These are phyloP conservation scores for Aspergillus hancockii DNA, from an alignment of 495 filamentous ascomycete genomes.

Conservation along the genomic window DNA sequence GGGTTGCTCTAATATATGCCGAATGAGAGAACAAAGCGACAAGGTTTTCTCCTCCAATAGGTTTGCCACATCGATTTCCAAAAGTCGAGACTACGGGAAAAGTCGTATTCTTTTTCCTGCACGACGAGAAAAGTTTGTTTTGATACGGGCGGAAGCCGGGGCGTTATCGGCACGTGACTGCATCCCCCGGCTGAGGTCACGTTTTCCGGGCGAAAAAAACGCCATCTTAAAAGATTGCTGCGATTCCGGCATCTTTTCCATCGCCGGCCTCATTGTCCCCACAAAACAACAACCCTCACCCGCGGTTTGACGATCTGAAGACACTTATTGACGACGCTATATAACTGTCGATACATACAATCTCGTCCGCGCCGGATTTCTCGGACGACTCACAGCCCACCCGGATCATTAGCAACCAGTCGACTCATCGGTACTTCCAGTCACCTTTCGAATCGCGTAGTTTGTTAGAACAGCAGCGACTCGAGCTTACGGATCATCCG, in stretches of 20 bases:
- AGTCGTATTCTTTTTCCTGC: conserved; percentile 1
- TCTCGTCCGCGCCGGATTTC: background rate
- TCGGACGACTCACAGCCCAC: background rate
- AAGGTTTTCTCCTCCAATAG: background rate
- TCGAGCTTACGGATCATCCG: background rate
- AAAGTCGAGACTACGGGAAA: background rate
- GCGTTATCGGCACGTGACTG: conserved; percentile 21
- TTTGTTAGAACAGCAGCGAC: conserved; percentile 14
- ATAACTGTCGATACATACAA: background rate
- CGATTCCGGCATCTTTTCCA: conserved; percentile 11
- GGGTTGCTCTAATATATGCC: background rate
- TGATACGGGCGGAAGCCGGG: conserved; percentile 5
- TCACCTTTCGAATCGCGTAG: conserved; percentile 5
- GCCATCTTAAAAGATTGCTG: conserved; percentile 12
- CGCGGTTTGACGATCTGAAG: background rate
- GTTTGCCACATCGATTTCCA: conserved; percentile 1
- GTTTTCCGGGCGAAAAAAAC: conserved; percentile 24
- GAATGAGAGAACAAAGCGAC: background rate
- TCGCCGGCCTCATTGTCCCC: conserved; percentile 8
- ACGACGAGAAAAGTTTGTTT: background rate
- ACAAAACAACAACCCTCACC: conserved; percentile 3
- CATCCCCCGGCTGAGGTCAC: conserved; percentile 11
- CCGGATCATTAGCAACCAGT: conserved; percentile 8
- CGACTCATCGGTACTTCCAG: background rate
- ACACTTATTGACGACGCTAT: background rate